Percentiles rank a stretch among this genome's conserved stretches.
Conservation (phyloP, 2,329 filamentous ascomycete species). For the Chaetomiaceae sp. region DNA sequence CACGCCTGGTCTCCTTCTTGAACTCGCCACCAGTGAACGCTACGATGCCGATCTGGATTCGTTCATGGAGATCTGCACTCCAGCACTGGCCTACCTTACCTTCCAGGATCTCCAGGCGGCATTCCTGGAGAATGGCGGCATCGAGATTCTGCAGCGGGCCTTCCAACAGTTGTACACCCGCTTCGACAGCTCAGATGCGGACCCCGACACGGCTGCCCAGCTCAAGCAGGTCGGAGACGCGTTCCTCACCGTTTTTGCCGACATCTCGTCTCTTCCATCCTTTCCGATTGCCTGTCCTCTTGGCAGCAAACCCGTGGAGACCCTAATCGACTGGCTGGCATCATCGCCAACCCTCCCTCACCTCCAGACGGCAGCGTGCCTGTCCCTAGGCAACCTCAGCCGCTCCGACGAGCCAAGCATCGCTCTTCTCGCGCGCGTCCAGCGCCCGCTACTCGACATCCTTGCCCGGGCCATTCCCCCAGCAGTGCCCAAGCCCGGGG, state of each 20-base stretch:
- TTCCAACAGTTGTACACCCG: slow-evolving; percentile 46
- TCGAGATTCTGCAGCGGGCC: slow-evolving; percentile 43
- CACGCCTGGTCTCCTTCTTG: slow-evolving; percentile 48
- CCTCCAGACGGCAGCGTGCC: slow-evolving; percentile 55
- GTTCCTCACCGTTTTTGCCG: slow-evolving; percentile 48
- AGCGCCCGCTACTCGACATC: slow-evolving; percentile 42
- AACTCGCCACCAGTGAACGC: slow-evolving; percentile 41
- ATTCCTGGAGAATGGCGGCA: slow-evolving; percentile 39
- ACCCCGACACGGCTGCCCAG: slow-evolving; percentile 44
- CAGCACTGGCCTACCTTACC: slow-evolving; percentile 53
- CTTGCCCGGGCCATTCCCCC: slow-evolving; percentile 37
- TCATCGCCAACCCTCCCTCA: slow-evolving; percentile 34
- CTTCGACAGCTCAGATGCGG: slow-evolving; percentile 37
- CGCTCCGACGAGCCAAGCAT: slow-evolving; percentile 53
- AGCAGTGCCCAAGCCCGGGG: slow-evolving; percentile 30
- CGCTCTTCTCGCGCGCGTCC: slow-evolving; percentile 45
- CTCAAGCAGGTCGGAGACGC: slow-evolving; percentile 46
- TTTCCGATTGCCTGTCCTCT: slow-evolving; percentile 38
- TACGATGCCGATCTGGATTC: slow-evolving; percentile 48
- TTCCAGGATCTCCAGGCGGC: slow-evolving; percentile 47
- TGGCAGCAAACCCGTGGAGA: slow-evolving; percentile 34
- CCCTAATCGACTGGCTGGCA: slow-evolving; percentile 40
- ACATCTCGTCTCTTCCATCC: slow-evolving; percentile 42
- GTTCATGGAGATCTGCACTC: slow-evolving; percentile 48
- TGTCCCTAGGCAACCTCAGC: slow-evolving; percentile 58